phyloP scores from a whole-genome alignment of 2,329 filamentous ascomycete genomes.

The Lasiodiplodia hormozganensis region DNA sequence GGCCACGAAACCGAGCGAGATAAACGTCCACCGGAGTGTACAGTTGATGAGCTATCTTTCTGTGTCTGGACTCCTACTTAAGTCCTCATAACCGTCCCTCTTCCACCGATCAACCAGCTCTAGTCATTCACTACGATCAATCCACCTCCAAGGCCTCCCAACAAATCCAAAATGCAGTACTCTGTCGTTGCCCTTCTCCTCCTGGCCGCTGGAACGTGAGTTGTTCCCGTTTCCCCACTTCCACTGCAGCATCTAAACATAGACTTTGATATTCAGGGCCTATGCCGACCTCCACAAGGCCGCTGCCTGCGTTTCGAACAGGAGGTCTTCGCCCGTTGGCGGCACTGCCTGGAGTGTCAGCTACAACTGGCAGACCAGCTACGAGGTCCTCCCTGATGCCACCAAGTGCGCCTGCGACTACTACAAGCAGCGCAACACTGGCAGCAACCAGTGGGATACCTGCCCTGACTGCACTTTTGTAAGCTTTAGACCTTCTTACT shows the following conservation, averaged over 20 bases:
- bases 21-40: not conserved
- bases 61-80: not conserved
- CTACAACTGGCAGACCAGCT: conserved; percentile 22
- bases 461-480: conserved; percentile 41
- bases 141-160: too few species aligned
- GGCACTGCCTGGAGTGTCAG: conserved; percentile 16
- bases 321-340: not conserved
- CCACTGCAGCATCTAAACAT: not conserved
- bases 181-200: not conserved
- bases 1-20: not conserved
- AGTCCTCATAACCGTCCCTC: not conserved
- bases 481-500: not conserved
- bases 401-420: conserved; percentile 17
- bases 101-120: not conserved
- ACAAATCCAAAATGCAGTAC: not conserved
- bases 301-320: not conserved
- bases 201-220: conserved; percentile 1
- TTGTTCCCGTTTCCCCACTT: not conserved
- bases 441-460: conserved; percentile 37
- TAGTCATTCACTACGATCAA: not conserved
- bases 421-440: conserved; percentile 36
- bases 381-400: conserved; percentile 5
- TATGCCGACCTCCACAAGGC: conserved; percentile 9
- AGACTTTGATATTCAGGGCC: not conserved
- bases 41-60: not conserved